phyloP scores from a whole-genome alignment of 192 early-diverging fungal species.

The Phlyctochytrium bullatum region DNA sequence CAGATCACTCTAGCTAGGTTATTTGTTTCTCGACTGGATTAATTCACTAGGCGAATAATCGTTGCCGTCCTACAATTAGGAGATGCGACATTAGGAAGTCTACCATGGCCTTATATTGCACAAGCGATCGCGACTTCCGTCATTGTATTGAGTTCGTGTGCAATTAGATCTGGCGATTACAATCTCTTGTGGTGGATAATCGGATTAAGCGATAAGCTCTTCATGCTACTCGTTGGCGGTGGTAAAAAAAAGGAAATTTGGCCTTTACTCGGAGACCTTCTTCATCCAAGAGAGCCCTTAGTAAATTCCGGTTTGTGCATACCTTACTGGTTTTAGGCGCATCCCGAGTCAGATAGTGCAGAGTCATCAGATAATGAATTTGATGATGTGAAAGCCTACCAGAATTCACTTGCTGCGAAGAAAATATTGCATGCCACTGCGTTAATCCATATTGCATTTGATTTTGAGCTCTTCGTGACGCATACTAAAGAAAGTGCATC shows the following conservation, averaged over 20 bases:
- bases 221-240: slow-evolving; percentile 41
- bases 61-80: no score
- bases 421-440: slow-evolving; percentile 25
- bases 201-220: slow-evolving; percentile 41
- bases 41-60: no score
- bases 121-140: slow-evolving; percentile 45
- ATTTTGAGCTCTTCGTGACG: slow-evolving; percentile 38
- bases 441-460: slow-evolving; percentile 38
- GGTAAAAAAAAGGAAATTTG: slow-evolving; percentile 35
- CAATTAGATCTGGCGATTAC: slow-evolving; percentile 24
- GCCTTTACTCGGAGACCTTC: slow-evolving; percentile 37
- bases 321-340: slow-evolving; percentile 15
- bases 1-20: no score
- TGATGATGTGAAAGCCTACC: slow-evolving; percentile 22
- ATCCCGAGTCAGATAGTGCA: slow-evolving; percentile 36
- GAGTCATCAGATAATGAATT: slow-evolving; percentile 22
- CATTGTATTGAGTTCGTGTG: slow-evolving; percentile 32
- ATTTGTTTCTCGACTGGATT: no score
- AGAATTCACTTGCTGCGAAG: slow-evolving; percentile 28
- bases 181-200: slow-evolving; percentile 40
- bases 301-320: slow-evolving; percentile 24
- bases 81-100: no score
- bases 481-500: slow-evolving; percentile 31
- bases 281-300: slow-evolving; percentile 34
- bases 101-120: slow-evolving; percentile 17